Percentiles rank a stretch among this genome's conserved stretches.
phyloP scores from a whole-genome alignment of 2,329 filamentous ascomycete genomes.

The Cytospora piceae region DNA sequence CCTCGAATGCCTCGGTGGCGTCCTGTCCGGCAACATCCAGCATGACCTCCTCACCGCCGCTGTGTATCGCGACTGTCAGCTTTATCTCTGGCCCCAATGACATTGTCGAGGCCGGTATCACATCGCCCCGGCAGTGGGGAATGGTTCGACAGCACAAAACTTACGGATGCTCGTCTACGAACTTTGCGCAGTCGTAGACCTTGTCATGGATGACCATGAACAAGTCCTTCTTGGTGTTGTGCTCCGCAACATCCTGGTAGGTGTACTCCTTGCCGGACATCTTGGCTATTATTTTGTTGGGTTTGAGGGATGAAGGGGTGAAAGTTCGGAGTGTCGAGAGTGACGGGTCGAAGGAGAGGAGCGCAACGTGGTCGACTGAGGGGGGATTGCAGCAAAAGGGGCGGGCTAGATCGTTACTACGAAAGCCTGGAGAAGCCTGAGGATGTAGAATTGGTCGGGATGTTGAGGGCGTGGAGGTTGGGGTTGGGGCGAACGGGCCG shows the following conservation, averaged over 20 bases:
- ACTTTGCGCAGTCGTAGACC: constrained; percentile 87
- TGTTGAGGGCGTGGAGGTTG: constrained; percentile 11
- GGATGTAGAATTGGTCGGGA: not conserved
- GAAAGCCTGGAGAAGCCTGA: constrained; percentile 1
- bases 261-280: constrained; percentile 63
- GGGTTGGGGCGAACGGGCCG: not conserved
- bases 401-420: constrained; percentile 3
- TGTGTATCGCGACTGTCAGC: constrained; percentile 47
- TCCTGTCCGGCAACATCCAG: constrained; percentile 96
- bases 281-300: constrained; percentile 35
- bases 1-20: constrained; percentile 96
- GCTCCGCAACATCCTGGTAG: constrained; percentile 78
- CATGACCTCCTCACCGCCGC: constrained; percentile 97
- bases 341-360: constrained; percentile 5
- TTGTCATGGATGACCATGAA: constrained; percentile 94
- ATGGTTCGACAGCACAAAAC: constrained; percentile 40
- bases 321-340: constrained; percentile 9
- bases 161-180: constrained; percentile 95
- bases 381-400: constrained; percentile 17
- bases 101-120: constrained; percentile 13
- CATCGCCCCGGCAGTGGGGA: constrained; percentile 17
- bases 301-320: constrained; percentile 19
- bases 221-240: constrained; percentile 93
- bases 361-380: constrained; percentile 9
- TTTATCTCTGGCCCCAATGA: constrained; percentile 8